Conservation (phyloP, 257 asterid genomes). For the Primulina eburnea region DNA sequence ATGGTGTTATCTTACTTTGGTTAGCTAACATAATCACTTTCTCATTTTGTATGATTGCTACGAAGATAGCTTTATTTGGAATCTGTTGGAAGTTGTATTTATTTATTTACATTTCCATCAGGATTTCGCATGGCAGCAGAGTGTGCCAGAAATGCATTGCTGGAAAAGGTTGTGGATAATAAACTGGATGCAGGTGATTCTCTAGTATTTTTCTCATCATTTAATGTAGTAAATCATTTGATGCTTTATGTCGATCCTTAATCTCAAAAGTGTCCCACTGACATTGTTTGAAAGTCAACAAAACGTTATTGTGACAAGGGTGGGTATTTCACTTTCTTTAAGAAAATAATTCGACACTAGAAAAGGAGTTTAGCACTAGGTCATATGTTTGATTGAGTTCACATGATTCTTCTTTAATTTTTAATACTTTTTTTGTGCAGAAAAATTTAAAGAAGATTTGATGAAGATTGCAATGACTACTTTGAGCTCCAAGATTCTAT, state of each 20-base stretch:
- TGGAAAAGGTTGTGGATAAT: slow-evolving; percentile 85
- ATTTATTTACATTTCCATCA: slow-evolving; percentile 24
- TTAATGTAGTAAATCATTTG: neutral
- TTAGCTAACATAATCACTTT: neutral
- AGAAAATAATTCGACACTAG: neutral
- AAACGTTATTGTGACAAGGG: neutral
- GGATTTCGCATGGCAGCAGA: slow-evolving; percentile 95
- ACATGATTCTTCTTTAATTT: slow-evolving; percentile 8
- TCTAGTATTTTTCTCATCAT: neutral
- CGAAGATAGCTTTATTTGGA: slow-evolving; percentile 1
- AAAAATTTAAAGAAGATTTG: slow-evolving; percentile 65
- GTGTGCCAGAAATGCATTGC: slow-evolving; percentile 74
- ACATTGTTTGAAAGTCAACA: neutral
- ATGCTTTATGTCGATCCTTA: neutral
- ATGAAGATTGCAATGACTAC: slow-evolving; percentile 94
- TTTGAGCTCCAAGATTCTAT: slow-evolving; percentile 85
- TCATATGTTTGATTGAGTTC: neutral
- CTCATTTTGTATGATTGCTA: neutral
- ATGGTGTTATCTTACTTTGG: neutral
- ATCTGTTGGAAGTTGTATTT: neutral
- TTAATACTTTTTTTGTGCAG: slow-evolving; percentile 33
- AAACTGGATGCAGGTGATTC: slow-evolving; percentile 72
- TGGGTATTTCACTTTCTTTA: neutral
- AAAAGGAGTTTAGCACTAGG: neutral
- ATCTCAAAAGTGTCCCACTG: neutral